A percentile compares a stretch with the other conserved stretches of the same genome.
These are phyloP conservation scores for Aspergillus floridensis DNA, from an alignment of 2,329 filamentous ascomycete species.

Conservation along the genomic window DNA sequence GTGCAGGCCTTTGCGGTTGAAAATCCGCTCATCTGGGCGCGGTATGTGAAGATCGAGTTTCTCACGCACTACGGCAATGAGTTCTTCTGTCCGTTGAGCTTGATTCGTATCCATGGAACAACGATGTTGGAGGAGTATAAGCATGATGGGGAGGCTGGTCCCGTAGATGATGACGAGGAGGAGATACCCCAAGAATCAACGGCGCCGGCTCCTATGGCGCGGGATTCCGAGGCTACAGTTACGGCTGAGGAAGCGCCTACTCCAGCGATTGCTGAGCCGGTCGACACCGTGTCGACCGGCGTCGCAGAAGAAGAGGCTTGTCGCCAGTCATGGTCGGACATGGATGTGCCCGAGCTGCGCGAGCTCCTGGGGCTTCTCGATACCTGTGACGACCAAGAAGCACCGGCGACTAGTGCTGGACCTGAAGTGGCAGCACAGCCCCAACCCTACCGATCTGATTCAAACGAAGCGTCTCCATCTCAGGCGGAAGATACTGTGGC, in stretches of 20 bases:
- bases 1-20: conserved; percentile 94
- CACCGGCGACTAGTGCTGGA: conserved; percentile 4
- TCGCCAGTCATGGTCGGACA: conserved; percentile 9
- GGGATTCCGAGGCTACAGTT: conserved; percentile 6
- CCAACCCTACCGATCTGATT: conserved; percentile 21
- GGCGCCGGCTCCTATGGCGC: conserved; percentile 20
- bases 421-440: conserved; percentile 16
- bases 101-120: conserved; percentile 87
- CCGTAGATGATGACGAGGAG: conserved; percentile 47
- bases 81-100: conserved; percentile 89
- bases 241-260: neutral
- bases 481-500: conserved; percentile 1
- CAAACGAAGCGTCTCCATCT: conserved; percentile 5
- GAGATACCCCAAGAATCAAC: conserved; percentile 58
- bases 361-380: conserved; percentile 4
- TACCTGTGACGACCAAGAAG: conserved; percentile 21
- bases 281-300: conserved; percentile 6
- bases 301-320: conserved; percentile 26
- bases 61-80: conserved; percentile 92
- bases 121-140: conserved; percentile 93
- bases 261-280: neutral
- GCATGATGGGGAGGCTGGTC: conserved; percentile 71
- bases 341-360: conserved; percentile 17
- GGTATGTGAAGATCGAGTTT: conserved; percentile 89
- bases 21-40: conserved; percentile 92